Evolutionary conservation across 1,284 basidiomycete genomes (phyloP).

Genomic region (Microbotryum saponariae): DNA sequence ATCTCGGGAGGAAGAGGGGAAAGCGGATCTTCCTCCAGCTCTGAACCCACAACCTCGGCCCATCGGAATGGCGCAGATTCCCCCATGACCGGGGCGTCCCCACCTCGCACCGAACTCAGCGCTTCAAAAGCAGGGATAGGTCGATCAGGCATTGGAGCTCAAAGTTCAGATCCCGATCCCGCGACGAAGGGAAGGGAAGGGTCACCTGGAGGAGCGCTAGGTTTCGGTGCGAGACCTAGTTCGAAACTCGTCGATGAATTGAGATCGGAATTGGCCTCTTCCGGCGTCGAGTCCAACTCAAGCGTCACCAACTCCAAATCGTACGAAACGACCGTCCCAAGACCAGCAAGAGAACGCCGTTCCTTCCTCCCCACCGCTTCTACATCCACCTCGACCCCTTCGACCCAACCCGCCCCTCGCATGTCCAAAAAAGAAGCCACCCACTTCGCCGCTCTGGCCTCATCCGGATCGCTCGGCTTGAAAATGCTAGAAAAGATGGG

Average conservation of each 20-base stretch:
- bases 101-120: conserved; percentile 3
- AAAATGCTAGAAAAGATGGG: conserved; percentile 89
- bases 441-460: conserved; percentile 68
- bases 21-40: background rate
- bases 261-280: conserved; percentile 2
- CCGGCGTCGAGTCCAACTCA: no score
- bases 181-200: background rate
- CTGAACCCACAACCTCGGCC: background rate
- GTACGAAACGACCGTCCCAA: background rate
- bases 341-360: conserved; percentile 14
- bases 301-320: background rate
- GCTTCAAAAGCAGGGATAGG: background rate
- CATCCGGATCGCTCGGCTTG: conserved; percentile 61
- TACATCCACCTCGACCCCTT: background rate
- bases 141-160: background rate
- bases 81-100: conserved; percentile 7
- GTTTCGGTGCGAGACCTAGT: conserved; percentile 5
- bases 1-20: background rate
- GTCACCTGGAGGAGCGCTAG: background rate
- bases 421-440: conserved; percentile 59
- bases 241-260: conserved; percentile 9
- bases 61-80: conserved; percentile 2
- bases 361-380: conserved; percentile 24
- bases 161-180: background rate
- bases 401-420: conserved; percentile 39